A percentile compares a stretch with the other conserved stretches of the same genome.
These are phyloP conservation scores for Aleurites moluccanus DNA, from an alignment of 441 rosid species.

Conservation along the genomic window DNA sequence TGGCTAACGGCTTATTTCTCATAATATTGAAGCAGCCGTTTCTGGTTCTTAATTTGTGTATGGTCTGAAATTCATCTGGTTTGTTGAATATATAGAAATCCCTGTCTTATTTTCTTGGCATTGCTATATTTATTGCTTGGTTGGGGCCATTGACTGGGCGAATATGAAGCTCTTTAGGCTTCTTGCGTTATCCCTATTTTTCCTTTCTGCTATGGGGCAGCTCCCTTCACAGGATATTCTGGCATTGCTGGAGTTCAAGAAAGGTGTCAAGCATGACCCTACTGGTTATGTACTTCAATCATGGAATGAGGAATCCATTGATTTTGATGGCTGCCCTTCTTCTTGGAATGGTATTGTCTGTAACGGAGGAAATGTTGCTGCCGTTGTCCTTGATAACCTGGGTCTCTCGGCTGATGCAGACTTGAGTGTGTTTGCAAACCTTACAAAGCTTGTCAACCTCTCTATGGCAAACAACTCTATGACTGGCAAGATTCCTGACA, in stretches of 20 bases:
- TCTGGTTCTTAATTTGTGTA: slow-evolving; percentile 8
- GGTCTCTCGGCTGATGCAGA: slow-evolving; percentile 78
- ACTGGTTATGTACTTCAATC: slow-evolving; percentile 86
- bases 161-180: slow-evolving; percentile 58
- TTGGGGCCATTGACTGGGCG: slow-evolving; percentile 19
- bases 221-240: slow-evolving; percentile 96
- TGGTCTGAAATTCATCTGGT: slow-evolving; percentile 28
- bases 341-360: slow-evolving; percentile 97
- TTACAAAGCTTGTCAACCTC: slow-evolving; percentile 83
- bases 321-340: slow-evolving; percentile 93
- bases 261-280: slow-evolving; percentile 92
- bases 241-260: slow-evolving; percentile 92
- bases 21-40: slow-evolving; percentile 16
- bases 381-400: slow-evolving; percentile 74
- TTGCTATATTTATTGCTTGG: slow-evolving; percentile 24
- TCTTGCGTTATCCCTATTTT: slow-evolving; percentile 44
- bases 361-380: slow-evolving; percentile 90
- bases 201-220: slow-evolving; percentile 67
- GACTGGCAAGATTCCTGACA: slow-evolving; percentile 61
- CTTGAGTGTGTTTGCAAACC: slow-evolving; percentile 74
- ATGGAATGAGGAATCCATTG: slow-evolving; percentile 96
- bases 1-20: slow-evolving; percentile 9
- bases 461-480: slow-evolving; percentile 90
- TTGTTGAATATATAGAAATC: slow-evolving; percentile 11
- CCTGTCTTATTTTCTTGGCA: slow-evolving; percentile 16